phyloP scores from a whole-genome alignment of 768 basidiomycete species.

The Boletellus sp. region DNA sequence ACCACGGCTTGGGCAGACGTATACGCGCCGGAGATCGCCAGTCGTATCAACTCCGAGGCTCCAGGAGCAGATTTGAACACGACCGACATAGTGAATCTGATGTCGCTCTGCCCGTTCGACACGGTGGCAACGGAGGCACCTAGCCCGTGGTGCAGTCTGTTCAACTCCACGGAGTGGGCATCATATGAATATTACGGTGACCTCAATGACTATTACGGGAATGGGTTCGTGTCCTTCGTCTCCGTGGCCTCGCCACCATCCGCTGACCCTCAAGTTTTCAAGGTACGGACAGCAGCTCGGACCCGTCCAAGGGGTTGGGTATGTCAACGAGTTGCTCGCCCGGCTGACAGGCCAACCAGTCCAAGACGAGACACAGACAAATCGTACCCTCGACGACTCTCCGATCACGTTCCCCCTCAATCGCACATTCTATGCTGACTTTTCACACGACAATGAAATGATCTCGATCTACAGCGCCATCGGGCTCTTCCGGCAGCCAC shows the following conservation, averaged over 20 bases:
- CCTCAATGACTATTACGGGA: conserved; percentile 70
- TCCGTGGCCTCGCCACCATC: not conserved
- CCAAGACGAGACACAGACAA: conserved; percentile 69
- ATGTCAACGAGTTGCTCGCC: conserved; percentile 81
- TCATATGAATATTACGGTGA: conserved; percentile 66
- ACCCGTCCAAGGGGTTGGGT: conserved; percentile 77
- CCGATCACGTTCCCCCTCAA: conserved; percentile 69
- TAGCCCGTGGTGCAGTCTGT: conserved; percentile 69
- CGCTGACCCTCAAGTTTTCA: not conserved
- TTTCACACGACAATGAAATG: conserved; percentile 84
- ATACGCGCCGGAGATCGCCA: conserved; percentile 52
- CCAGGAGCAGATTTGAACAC: conserved; percentile 58
- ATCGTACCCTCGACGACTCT: conserved; percentile 62
- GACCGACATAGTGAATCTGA: conserved; percentile 53
- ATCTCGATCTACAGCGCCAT: conserved; percentile 62
- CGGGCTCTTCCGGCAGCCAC: conserved; percentile 47
- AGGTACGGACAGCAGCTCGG: conserved; percentile 70
- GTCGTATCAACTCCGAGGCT: conserved; percentile 54
- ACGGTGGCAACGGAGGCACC: conserved; percentile 44
- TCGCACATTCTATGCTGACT: conserved; percentile 68
- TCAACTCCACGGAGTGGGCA: conserved; percentile 54
- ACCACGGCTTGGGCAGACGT: conserved; percentile 47
- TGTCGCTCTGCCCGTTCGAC: conserved; percentile 75
- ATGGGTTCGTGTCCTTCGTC: conserved; percentile 44
- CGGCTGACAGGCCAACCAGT: conserved; percentile 64